Evolutionary conservation across 148 eudicot species (phyloP), one percentile per base, ranked within the genome.

Genomic region (Diospyros lotus): DNA sequence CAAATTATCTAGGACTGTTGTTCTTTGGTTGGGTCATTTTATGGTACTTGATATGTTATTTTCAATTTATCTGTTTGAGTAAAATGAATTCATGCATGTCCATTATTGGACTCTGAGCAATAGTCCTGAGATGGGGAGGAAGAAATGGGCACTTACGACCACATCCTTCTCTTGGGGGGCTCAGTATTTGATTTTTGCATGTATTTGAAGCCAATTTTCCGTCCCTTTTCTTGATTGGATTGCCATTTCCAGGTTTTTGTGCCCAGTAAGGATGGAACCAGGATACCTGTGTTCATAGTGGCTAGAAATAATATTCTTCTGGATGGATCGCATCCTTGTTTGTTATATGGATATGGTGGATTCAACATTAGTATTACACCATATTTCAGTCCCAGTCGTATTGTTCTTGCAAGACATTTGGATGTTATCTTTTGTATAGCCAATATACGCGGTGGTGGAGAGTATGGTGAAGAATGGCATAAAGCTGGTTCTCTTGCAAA

Each of bases 381-480:
- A 67, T 89, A 83, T 64, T 95, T 95, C 80, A 69, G 85, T 68
- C 86, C 80, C 53, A 73, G 72, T 45, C 96, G 93, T 71, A 79
- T 86, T 82, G 89, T 92, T 63, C 82, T 92, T 70, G 69, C 86
- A 68, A 86, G 86, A 80, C 84, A 95, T 84, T 82, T 92, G 74
- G 94, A 88, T 74, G 84, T 83, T 77, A 74, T 92, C 65, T 83
- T 74, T 75, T 95, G 97, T 81, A 75, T 90, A 63, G 97, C 98
- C 73, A 95, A 95, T 65, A 90, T 95, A 76, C 96, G 98, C 51
- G 98, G 98, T 51, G 98, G 98, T 77, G 98, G 98, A 69, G 98
- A 95, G 82, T 95, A 95, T 79, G 98, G 98, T 72, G 97, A 95
- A 86, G 98, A 95, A 72, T 95, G 98, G 98, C 97, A 95, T 63